Evolutionary conservation across 768 basidiomycete genomes (phyloP).

Genomic region (Xanthoconium stramineum): DNA sequence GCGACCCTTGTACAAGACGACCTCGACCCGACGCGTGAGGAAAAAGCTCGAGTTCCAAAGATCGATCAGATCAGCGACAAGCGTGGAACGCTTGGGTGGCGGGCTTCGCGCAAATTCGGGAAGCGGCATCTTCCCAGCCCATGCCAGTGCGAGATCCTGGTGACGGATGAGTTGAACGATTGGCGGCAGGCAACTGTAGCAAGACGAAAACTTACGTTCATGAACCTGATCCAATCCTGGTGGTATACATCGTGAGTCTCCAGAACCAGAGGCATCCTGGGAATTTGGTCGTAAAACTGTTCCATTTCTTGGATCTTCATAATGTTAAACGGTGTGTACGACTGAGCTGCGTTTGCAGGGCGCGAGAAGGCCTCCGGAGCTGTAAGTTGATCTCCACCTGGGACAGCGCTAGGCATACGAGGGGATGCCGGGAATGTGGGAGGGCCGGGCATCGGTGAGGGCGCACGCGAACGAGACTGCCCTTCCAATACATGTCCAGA

Average conservation of each 20-base stretch:
- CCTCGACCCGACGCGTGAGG: slow-evolving; percentile 68
- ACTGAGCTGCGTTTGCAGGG: slow-evolving; percentile 61
- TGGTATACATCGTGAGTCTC: slow-evolving; percentile 73
- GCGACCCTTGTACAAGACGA: slow-evolving; percentile 76
- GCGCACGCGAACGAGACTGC: slow-evolving; percentile 42
- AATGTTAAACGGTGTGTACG: slow-evolving; percentile 66
- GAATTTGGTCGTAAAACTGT: slow-evolving; percentile 59
- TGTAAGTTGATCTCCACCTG: slow-evolving; percentile 36
- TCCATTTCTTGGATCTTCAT: slow-evolving; percentile 80
- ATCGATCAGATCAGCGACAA: slow-evolving; percentile 71
- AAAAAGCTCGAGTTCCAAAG: slow-evolving; percentile 82
- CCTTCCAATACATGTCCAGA: slow-evolving; percentile 57
- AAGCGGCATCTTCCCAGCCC: slow-evolving; percentile 74
- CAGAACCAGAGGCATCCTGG: slow-evolving; percentile 70
- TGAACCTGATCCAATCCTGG: slow-evolving; percentile 78
- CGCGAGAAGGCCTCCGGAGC: slow-evolving; percentile 75
- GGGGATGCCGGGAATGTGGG: slow-evolving; percentile 32
- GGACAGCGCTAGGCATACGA: slow-evolving; percentile 20
- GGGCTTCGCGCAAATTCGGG: slow-evolving; percentile 47
- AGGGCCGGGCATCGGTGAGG: slow-evolving; percentile 52
- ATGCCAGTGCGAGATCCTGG: slow-evolving; percentile 72
- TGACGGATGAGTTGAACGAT: neutral
- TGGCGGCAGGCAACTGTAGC: neutral
- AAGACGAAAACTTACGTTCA: slow-evolving; percentile 50
- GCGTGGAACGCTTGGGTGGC: slow-evolving; percentile 52